A percentile compares a stretch with the other conserved stretches of the same genome.
These are phyloP conservation scores for Sonneratia alba DNA, from an alignment of 345 rosid species.

Conservation along the genomic window DNA sequence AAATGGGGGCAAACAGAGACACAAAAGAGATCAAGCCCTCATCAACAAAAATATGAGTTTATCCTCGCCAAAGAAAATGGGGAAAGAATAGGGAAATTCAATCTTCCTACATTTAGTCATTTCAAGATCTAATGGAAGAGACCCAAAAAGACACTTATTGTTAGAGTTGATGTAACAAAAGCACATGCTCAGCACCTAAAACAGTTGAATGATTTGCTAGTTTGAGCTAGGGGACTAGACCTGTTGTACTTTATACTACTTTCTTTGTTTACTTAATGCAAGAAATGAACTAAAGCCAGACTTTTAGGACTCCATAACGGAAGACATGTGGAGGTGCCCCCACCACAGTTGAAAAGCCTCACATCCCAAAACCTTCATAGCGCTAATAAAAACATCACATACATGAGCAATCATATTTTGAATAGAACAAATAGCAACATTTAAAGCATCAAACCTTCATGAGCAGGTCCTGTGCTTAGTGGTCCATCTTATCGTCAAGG, in stretches of 20 bases:
- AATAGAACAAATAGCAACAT: not conserved
- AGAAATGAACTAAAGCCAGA: not conserved
- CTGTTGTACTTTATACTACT: too few species aligned
- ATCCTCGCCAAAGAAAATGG: not conserved
- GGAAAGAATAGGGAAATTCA: not conserved
- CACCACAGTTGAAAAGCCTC: constrained; percentile 10
- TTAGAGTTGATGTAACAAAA: not conserved
- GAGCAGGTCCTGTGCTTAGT: not conserved
- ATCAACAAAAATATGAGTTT: not conserved
- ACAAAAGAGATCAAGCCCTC: not conserved
- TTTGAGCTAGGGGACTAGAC: too few species aligned
- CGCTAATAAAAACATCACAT: not conserved
- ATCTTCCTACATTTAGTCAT: too few species aligned
- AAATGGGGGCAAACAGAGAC: not conserved
- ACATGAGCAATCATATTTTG: not conserved
- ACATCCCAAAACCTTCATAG: not conserved
- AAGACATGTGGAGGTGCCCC: constrained; percentile 13
- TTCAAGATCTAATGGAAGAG: not conserved
- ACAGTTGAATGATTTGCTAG: not conserved
- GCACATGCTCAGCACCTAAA: constrained; percentile 4
- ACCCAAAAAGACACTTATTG: not conserved
- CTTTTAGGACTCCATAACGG: not conserved
- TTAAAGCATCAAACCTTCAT: constrained; percentile 1
- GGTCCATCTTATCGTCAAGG: not conserved
- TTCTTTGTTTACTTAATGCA: not conserved